These are phyloP conservation scores for Capsicum chinense DNA, from an alignment of 257 asterid genomes.

Conservation along the genomic window DNA sequence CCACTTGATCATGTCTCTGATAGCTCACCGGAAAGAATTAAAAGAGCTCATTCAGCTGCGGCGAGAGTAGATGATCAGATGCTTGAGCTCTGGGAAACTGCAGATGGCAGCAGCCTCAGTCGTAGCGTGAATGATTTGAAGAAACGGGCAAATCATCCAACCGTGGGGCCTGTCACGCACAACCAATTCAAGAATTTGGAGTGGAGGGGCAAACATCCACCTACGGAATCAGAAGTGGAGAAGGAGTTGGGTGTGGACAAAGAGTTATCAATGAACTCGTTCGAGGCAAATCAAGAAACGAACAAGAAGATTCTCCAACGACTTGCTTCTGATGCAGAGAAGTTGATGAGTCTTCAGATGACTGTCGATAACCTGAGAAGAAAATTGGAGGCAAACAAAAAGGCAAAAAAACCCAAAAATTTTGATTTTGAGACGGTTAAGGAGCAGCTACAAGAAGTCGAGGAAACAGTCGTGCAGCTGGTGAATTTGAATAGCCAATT, in stretches of 20 bases:
- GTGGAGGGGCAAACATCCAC: conserved; percentile 53
- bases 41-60: conserved; percentile 42
- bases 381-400: conserved; percentile 58
- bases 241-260: conserved; percentile 71
- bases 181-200: conserved; percentile 46
- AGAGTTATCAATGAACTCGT: conserved; percentile 46
- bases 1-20: conserved; percentile 82
- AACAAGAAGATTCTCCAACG: conserved; percentile 61
- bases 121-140: conserved; percentile 53
- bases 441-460: conserved; percentile 76
- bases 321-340: conserved; percentile 68
- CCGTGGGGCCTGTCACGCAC: conserved; percentile 51
- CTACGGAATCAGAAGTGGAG: conserved; percentile 72
- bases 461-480: conserved; percentile 58
- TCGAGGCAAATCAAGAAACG: conserved; percentile 48
- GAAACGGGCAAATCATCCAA: conserved; percentile 44
- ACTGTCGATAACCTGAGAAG: conserved; percentile 55
- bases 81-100: conserved; percentile 88
- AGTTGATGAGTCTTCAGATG: conserved; percentile 58
- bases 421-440: conserved; percentile 58
- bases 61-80: conserved; percentile 64
- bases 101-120: conserved; percentile 47
- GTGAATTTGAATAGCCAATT: conserved; percentile 68
- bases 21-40: conserved; percentile 43
- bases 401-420: conserved; percentile 51